phyloP scores from a whole-genome alignment of 208 protist genomes.

The Acanthamoeba castellanii region DNA sequence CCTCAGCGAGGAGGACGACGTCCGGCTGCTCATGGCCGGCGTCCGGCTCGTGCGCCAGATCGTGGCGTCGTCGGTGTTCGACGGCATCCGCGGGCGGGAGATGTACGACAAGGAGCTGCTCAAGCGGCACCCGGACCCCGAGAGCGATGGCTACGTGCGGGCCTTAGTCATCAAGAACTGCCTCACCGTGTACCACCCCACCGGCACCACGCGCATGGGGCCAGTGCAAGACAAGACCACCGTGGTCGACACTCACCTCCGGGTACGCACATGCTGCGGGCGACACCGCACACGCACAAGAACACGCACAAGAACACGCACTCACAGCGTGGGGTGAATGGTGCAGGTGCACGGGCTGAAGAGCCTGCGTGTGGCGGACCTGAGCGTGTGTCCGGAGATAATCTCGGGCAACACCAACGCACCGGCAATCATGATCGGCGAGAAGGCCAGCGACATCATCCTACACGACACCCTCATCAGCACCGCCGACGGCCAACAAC shows the following conservation, averaged over 20 bases:
- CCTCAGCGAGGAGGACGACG: conserved; percentile 54
- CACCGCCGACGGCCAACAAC: no score
- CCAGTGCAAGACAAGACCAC: conserved; percentile 1
- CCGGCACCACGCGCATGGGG: conserved; percentile 61
- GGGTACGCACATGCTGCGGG: no score
- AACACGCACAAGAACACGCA: background rate
- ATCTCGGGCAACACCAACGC: conserved; percentile 73
- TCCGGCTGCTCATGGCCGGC: conserved; percentile 53
- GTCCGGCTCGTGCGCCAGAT: conserved; percentile 64
- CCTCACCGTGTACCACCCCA: conserved; percentile 69
- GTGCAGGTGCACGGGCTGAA: conserved; percentile 41
- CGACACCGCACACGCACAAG: background rate
- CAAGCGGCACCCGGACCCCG: background rate
- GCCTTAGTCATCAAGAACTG: conserved; percentile 21
- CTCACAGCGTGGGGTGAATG: background rate
- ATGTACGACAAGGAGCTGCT: background rate
- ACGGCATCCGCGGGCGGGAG: conserved; percentile 45
- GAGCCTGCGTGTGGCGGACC: conserved; percentile 54
- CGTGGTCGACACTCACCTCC: conserved; percentile 40
- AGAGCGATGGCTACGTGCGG: conserved; percentile 53
- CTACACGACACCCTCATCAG: background rate
- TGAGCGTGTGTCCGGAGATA: conserved; percentile 59
- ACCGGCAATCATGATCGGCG: conserved; percentile 74
- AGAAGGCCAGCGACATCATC: conserved; percentile 76
- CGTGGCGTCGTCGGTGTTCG: conserved; percentile 1